Base-by-base conservation (phyloP, 2,329 filamentous ascomycete genomes). In the Epichloe coenophiala region DNA sequence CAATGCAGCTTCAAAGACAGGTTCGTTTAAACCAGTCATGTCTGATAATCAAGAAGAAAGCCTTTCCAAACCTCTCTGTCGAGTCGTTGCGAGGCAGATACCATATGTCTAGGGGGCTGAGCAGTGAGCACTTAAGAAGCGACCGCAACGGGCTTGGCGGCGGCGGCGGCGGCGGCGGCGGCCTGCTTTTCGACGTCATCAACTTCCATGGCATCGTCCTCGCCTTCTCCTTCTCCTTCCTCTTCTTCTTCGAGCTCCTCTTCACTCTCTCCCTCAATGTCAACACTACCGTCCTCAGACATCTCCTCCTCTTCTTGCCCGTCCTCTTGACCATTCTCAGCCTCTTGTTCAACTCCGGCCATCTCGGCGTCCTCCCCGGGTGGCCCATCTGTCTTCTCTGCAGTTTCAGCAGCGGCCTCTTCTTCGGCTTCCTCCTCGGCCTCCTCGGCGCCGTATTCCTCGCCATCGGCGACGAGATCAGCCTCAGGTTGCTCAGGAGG, bases 401-500 rank as follows among this genome's bases (percentile, higher is more conserved):
- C 67, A 5, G 68, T 72, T 44, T 75, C 71, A 52, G 74, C 76
- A 53, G 74, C 71, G 23, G 71, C 63, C 31, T 71, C 80, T 38
- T 76, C 78, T 12, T 68, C 79, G n/a, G 78, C 80, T 49, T 82
- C 83, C 48, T 83, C 83, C 45, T 88, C 88, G 15, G 80, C 88
- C 67, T 95, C 91, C 51, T 97, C 93, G 21, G 86, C 88, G 55
- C 91, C 93, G 63, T 98, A 98, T 58, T 86, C 80, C 27, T 86
- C 84, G 59, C 95, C 93, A 59, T 96, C 91, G 42, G 85, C 85
- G 48, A 80, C 77, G 43, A 84, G 77, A 63, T 98, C 94, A 49
- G 90, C 93, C 67, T 98, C 93, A 41, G 93, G 93, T 71, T 98
- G 93, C 67, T 98, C 93, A 54, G 93, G 94, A 33, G 93, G 93